Evolutionary conservation across 2,329 filamentous ascomycete genomes (phyloP).

Genomic region (Thelonectria discophora): DNA sequence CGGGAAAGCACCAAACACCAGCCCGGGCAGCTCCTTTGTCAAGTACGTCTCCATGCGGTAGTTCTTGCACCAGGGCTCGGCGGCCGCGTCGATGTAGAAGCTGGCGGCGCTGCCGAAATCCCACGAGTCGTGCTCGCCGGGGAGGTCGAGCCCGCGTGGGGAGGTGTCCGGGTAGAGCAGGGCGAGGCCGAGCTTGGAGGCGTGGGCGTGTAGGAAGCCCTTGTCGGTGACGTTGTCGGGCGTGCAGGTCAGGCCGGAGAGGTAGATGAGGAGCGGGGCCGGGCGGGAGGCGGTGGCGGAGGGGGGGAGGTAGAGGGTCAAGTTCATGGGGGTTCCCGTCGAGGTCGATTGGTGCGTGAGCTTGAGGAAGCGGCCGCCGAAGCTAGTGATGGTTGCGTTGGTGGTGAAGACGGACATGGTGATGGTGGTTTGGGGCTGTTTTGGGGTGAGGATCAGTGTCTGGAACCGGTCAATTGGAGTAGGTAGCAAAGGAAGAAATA

Average conservation of each 20-base stretch:
- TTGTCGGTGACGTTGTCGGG: constrained; percentile 85
- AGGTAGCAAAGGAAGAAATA: background rate
- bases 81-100: constrained; percentile 92
- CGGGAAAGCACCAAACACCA: constrained; percentile 76
- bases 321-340: constrained; percentile 87
- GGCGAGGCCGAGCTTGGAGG: constrained; percentile 84
- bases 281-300: constrained; percentile 63
- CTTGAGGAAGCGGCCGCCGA: constrained; percentile 95
- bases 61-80: constrained; percentile 74
- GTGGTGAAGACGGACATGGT: constrained; percentile 70
- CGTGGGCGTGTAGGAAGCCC: constrained; percentile 90
- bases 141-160: constrained; percentile 81
- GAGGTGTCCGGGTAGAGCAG: constrained; percentile 95
- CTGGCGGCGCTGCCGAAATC: constrained; percentile 93
- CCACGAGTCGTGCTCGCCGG: constrained; percentile 86
- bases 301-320: constrained; percentile 91
- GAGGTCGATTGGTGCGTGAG: constrained; percentile 83
- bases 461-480: constrained; percentile 3
- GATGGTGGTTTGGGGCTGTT: constrained; percentile 1
- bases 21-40: constrained; percentile 82
- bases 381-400: constrained; percentile 87
- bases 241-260: constrained; percentile 94
- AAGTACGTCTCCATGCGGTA: constrained; percentile 98
- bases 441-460: background rate
- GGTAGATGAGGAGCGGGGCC: constrained; percentile 88